Conservation (phyloP, 2,329 filamentous ascomycete genomes). For the Monilinia laxa region DNA sequence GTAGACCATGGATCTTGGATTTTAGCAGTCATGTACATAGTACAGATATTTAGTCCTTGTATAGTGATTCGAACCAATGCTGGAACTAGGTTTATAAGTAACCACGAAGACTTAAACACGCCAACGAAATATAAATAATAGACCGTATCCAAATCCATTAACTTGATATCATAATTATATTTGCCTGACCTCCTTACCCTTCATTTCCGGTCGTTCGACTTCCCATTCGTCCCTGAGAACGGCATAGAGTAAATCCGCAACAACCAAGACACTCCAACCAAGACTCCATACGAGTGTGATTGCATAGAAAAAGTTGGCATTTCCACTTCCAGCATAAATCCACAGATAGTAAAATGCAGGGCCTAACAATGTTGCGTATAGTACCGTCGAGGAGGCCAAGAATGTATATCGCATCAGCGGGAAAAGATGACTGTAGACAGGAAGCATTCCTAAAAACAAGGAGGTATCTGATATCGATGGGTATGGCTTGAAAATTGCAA, state of each 20-base stretch:
- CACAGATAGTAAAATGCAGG: slow-evolving; percentile 96
- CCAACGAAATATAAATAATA: slow-evolving; percentile 8
- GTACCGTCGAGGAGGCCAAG: slow-evolving; percentile 74
- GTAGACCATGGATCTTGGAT: background rate
- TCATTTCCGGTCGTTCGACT: slow-evolving; percentile 83
- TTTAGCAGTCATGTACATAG: background rate
- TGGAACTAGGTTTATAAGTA: background rate
- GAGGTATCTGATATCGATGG: slow-evolving; percentile 89
- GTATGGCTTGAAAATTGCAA: slow-evolving; percentile 96
- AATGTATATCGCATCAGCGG: slow-evolving; percentile 94
- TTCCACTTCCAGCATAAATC: slow-evolving; percentile 97
- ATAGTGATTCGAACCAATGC: background rate
- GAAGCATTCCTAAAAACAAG: slow-evolving; percentile 78
- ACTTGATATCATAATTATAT: slow-evolving; percentile 33
- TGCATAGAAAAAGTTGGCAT: slow-evolving; percentile 99
- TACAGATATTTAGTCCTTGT: background rate
- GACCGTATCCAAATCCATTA: background rate
- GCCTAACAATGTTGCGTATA: slow-evolving; percentile 86
- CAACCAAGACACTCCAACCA: slow-evolving; percentile 80
- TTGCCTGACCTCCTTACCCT: slow-evolving; percentile 70
- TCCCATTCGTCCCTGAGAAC: slow-evolving; percentile 92
- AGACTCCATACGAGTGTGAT: slow-evolving; percentile 98
- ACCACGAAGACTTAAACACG: background rate
- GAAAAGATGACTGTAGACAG: slow-evolving; percentile 88
- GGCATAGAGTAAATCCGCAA: slow-evolving; percentile 78